phyloP scores from a whole-genome alignment of 1,139 yeast genomes.

The Torulaspora globosa region DNA sequence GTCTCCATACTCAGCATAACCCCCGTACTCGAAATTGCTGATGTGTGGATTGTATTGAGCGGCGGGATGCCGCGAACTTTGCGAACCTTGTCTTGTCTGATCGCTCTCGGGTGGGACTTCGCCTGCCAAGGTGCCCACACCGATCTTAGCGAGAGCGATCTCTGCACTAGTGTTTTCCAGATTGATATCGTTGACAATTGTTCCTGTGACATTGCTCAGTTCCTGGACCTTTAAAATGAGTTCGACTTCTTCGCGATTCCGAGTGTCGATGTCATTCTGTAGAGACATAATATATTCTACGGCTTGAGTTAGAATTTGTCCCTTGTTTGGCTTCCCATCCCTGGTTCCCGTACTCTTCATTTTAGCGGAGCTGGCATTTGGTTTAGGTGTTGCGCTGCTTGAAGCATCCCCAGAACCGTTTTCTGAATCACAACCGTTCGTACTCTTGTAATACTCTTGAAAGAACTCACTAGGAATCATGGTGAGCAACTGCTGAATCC shows the following conservation, averaged over 20 bases:
- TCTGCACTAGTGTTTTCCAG: slow-evolving; percentile 78
- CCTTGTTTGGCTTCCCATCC: slow-evolving; percentile 91
- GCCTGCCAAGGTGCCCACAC: slow-evolving; percentile 73
- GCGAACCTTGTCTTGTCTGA: slow-evolving; percentile 16
- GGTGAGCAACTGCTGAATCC: slow-evolving; percentile 73
- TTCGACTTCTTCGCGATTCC: slow-evolving; percentile 75
- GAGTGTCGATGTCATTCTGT: slow-evolving; percentile 72
- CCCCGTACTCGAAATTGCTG: slow-evolving; percentile 39
- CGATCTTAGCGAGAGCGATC: slow-evolving; percentile 66
- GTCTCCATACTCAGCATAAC: slow-evolving; percentile 38
- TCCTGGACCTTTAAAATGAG: slow-evolving; percentile 57
- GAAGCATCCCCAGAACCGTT: slow-evolving; percentile 74
- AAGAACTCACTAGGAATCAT: slow-evolving; percentile 66
- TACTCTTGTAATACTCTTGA: slow-evolving; percentile 30
- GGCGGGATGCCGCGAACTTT: slow-evolving; percentile 5
- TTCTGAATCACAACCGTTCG: slow-evolving; percentile 48
- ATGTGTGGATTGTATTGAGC: slow-evolving; percentile 18
- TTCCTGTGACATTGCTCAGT: slow-evolving; percentile 41
- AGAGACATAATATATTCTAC: slow-evolving; percentile 77
- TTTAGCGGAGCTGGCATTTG: slow-evolving; percentile 40
- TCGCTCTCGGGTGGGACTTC: slow-evolving; percentile 12
- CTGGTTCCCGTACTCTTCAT: slow-evolving; percentile 41
- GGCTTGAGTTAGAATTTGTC: slow-evolving; percentile 78
- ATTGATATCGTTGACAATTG: slow-evolving; percentile 40
- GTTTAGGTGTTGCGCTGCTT: slow-evolving; percentile 63